A percentile compares a stretch with the other conserved stretches of the same genome.
Conservation (phyloP, 78 protist genomes). For the Kipferlia bialata region DNA sequence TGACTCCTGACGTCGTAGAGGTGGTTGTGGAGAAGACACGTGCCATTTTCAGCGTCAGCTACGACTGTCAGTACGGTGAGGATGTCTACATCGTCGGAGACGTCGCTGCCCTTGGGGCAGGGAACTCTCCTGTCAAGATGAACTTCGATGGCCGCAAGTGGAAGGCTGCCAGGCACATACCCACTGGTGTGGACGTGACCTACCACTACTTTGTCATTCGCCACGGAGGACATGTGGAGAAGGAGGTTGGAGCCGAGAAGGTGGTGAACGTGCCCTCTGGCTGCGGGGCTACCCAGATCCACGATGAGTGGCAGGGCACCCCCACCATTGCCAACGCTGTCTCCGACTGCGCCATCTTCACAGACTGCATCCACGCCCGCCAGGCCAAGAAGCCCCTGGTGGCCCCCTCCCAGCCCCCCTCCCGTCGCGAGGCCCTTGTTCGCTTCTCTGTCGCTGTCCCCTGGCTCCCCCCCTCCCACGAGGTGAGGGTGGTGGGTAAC, state of each 20-base stretch:
- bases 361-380: not conserved
- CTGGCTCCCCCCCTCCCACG: not conserved
- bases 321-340: not conserved
- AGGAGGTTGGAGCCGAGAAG: not conserved
- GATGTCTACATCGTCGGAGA: not conserved
- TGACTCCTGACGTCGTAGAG: too few species aligned
- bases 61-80: not conserved
- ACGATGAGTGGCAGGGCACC: not conserved
- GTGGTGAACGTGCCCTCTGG: not conserved
- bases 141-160: not conserved
- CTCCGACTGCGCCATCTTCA: not conserved
- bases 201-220: not conserved
- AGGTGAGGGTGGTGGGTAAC: not conserved
- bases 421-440: not conserved
- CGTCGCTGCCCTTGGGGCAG: not conserved
- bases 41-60: not conserved
- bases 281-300: not conserved
- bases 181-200: not conserved
- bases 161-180: not conserved
- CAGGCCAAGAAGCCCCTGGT: not conserved
- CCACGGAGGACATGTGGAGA: not conserved
- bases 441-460: constrained; percentile 4
- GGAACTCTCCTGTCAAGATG: not conserved
- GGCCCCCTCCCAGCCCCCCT: not conserved
- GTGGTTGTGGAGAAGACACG: too few species aligned